phyloP scores from a whole-genome alignment of 1,139 yeast genomes.

The Kodamaea fungicola region DNA sequence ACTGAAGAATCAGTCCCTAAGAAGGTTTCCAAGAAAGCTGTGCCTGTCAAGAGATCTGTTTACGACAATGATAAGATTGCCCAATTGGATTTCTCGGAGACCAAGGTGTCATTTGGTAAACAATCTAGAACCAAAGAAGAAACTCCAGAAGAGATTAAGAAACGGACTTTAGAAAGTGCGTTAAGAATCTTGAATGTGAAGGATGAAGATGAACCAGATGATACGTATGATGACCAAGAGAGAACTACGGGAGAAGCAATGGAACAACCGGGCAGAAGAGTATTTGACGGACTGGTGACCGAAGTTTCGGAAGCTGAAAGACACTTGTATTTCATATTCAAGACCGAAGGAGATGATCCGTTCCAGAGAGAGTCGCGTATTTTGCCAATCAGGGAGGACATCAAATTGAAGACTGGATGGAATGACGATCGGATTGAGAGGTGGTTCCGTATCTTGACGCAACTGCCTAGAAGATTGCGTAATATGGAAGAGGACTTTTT shows the following conservation, averaged over 20 bases:
- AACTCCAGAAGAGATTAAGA: conserved; percentile 36
- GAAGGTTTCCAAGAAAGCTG: conserved; percentile 3
- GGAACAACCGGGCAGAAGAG: conserved; percentile 8
- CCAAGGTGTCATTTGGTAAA: conserved; percentile 21
- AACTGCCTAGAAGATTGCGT: conserved; percentile 59
- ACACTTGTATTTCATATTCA: conserved; percentile 55
- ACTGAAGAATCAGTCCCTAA: conserved; percentile 4
- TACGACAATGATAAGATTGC: conserved; percentile 31
- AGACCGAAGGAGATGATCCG: conserved; percentile 42
- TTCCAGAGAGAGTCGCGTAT: conserved; percentile 55
- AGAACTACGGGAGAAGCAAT: conserved; percentile 32
- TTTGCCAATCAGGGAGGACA: conserved; percentile 45
- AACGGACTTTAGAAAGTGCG: conserved; percentile 61
- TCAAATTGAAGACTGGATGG: conserved; percentile 60
- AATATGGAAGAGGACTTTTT: conserved; percentile 60
- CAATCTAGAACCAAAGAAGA: conserved; percentile 15
- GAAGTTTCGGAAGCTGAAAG: conserved; percentile 38
- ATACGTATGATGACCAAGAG: conserved; percentile 78
- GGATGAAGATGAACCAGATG: conserved; percentile 82
- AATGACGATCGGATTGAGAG: conserved; percentile 91
- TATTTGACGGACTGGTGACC: conserved; percentile 6
- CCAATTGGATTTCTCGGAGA: conserved; percentile 17
- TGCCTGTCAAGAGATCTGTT: conserved; percentile 14
- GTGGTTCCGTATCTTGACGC: conserved; percentile 76
- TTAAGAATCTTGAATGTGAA: conserved; percentile 62